A percentile compares a stretch with the other conserved stretches of the same genome.
These are phyloP conservation scores for Schoenoplectus triqueter DNA, from an alignment of 202 grass and related monocot species.

Conservation along the genomic window DNA sequence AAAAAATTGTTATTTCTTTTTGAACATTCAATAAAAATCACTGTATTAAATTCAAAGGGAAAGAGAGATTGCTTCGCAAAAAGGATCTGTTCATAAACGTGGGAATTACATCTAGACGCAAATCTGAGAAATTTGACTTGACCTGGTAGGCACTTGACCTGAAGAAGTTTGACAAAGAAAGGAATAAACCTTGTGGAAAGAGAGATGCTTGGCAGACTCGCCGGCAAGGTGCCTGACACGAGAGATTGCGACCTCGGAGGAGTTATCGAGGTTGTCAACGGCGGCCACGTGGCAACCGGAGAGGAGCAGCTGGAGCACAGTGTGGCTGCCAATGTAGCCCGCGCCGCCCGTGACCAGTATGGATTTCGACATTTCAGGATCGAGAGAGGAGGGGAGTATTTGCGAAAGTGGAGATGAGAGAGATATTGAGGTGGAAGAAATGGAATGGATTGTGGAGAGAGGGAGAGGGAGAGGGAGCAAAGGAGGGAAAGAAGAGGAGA, in stretches of 20 bases:
- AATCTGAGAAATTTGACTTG: neutral
- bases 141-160: neutral
- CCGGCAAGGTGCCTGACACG: constrained; percentile 65
- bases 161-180: neutral
- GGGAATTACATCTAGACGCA: neutral
- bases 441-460: neutral
- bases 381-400: neutral
- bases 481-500: neutral
- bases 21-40: neutral
- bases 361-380: constrained; percentile 46
- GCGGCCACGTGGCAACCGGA: constrained; percentile 63
- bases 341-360: constrained; percentile 84
- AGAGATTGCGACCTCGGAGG: constrained; percentile 58
- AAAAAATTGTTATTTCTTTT: neutral
- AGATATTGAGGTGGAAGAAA: neutral
- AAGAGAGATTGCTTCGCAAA: neutral
- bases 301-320: constrained; percentile 77
- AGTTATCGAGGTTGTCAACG: constrained; percentile 78
- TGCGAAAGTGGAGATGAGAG: neutral
- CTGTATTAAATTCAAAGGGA: neutral
- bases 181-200: constrained; percentile 68
- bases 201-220: constrained; percentile 48
- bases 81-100: neutral
- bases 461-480: neutral
- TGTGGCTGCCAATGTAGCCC: constrained; percentile 90